These are phyloP conservation scores for Leccinellum albellum DNA, from an alignment of 768 basidiomycete species.

Conservation along the genomic window DNA sequence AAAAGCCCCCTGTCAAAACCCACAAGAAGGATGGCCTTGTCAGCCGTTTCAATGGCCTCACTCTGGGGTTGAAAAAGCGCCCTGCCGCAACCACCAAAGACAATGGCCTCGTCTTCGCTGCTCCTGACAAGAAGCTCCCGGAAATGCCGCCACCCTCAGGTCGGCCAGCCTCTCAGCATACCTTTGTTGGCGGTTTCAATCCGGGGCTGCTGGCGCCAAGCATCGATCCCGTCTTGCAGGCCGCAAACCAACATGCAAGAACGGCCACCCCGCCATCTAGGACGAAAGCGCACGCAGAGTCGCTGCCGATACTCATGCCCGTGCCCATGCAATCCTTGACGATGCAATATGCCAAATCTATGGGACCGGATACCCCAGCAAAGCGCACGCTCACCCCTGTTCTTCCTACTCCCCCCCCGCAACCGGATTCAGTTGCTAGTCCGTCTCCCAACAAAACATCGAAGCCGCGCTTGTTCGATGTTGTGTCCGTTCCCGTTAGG, in stretches of 20 bases:
- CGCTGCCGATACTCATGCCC: conserved; percentile 32
- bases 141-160: not conserved
- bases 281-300: not conserved
- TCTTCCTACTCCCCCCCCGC: conserved; percentile 18
- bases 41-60: not conserved
- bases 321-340: conserved; percentile 28
- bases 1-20: not conserved
- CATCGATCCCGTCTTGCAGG: conserved; percentile 1
- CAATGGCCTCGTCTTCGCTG: conserved; percentile 23
- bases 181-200: conserved; percentile 52
- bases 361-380: conserved; percentile 11
- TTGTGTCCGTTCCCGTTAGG: conserved; percentile 5
- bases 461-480: conserved; percentile 5
- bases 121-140: conserved; percentile 14
- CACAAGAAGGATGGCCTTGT: not conserved
- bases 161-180: not conserved
- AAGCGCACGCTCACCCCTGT: conserved; percentile 19
- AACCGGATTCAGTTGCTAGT: conserved; percentile 34
- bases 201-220: conserved; percentile 14
- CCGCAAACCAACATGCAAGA: conserved; percentile 5
- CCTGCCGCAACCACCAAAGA: no score
- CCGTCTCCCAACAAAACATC: conserved; percentile 7
- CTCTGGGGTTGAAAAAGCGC: conserved; percentile 20
- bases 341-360: conserved; percentile 18
- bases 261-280: not conserved